These are phyloP conservation scores for Pleurozium schreberi DNA, from an alignment of 225 moss, liverwort and hornwort species.

Conservation along the genomic window DNA sequence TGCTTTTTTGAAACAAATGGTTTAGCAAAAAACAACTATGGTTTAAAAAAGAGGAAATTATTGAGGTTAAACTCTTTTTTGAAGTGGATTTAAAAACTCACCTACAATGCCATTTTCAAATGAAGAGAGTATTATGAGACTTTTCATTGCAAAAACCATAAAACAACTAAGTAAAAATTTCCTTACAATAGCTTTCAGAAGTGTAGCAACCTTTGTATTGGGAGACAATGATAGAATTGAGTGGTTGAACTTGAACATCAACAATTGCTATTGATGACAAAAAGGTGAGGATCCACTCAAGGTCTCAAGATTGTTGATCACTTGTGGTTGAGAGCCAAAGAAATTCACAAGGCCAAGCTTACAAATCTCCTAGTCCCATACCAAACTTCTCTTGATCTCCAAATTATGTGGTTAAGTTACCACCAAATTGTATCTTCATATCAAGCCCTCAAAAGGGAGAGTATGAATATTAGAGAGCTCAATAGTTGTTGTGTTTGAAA, in stretches of 20 bases:
- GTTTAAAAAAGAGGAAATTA: too few relatives aligned
- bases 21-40: too few relatives aligned
- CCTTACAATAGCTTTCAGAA: not conserved
- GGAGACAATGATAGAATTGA: not conserved
- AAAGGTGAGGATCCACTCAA: not conserved
- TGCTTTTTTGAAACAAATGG: accelerated
- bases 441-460: too few relatives aligned
- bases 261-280: not conserved
- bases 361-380: not conserved
- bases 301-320: not conserved
- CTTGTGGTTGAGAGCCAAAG: not conserved
- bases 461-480: too few relatives aligned
- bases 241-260: not conserved
- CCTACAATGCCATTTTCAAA: too few relatives aligned
- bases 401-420: not conserved
- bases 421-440: not conserved
- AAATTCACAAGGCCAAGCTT: not conserved
- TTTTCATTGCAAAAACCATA: not conserved
- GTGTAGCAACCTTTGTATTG: not conserved
- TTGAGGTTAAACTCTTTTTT: not conserved
- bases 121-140: not conserved
- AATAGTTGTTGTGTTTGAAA: too few relatives aligned
- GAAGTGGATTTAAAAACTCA: too few relatives aligned
- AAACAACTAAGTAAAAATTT: not conserved
- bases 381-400: too few relatives aligned